phyloP scores from a whole-genome alignment of 192 early-diverging fungal species.

The Rhizophagus clarus region DNA sequence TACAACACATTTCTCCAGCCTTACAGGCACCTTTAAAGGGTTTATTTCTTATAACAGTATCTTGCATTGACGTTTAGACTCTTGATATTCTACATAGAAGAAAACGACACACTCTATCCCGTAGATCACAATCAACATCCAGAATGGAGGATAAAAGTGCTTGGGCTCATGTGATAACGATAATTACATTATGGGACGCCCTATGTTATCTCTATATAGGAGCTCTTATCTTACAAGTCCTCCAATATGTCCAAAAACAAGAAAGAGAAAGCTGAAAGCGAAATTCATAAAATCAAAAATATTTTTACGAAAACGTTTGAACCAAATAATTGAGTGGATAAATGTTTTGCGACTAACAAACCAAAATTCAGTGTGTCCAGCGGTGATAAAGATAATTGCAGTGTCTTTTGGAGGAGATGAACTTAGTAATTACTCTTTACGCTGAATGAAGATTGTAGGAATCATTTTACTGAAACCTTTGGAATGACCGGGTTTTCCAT shows the following conservation, averaged over 20 bases:
- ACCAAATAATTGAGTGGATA: too few species aligned
- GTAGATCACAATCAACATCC: too few species aligned
- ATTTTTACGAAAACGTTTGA: too few species aligned
- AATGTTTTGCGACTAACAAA: too few species aligned
- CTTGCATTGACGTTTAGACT: background rate
- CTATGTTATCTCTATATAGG: too few species aligned
- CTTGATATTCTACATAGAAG: background rate
- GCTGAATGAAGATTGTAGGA: background rate
- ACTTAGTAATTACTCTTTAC: background rate
- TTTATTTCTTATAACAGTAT: constrained; percentile 5
- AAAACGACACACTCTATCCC: background rate
- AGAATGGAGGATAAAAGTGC: too few species aligned
- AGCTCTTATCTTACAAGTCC: background rate
- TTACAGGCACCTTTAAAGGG: constrained; percentile 8
- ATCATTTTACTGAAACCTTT: background rate
- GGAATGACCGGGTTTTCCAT: background rate
- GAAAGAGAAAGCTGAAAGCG: too few species aligned
- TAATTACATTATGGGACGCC: background rate
- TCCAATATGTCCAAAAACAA: too few species aligned
- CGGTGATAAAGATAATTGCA: too few species aligned
- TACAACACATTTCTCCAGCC: background rate
- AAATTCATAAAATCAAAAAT: too few species aligned
- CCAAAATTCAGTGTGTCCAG: too few species aligned
- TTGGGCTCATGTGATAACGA: background rate
- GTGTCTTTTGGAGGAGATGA: background rate